These are phyloP conservation scores for Verticillium isaacii DNA, from an alignment of 2,329 filamentous ascomycete species.

Conservation along the genomic window DNA sequence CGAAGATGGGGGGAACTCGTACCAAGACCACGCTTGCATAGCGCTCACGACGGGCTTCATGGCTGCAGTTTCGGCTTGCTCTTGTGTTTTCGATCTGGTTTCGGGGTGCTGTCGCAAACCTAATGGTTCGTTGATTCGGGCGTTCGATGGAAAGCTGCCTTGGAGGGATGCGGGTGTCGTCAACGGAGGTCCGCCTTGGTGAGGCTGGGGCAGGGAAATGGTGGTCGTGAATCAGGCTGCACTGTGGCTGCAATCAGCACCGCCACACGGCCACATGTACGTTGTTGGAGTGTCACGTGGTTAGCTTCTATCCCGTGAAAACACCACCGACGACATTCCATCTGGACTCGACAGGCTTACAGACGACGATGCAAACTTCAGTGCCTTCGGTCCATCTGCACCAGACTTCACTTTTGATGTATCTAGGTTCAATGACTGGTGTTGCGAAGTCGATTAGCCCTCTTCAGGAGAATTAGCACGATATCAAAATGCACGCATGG, in stretches of 20 bases:
- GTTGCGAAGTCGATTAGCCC: too few relatives aligned
- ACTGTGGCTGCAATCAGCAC: not conserved
- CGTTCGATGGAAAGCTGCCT: not conserved
- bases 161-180: not conserved
- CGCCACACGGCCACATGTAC: not conserved
- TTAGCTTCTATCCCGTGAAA: not conserved
- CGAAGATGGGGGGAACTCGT: slow-evolving; percentile 26
- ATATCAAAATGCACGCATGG: not conserved
- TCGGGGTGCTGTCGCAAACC: not conserved
- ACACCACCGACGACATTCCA: too few relatives aligned
- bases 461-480: too few relatives aligned
- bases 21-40: slow-evolving; percentile 95
- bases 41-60: slow-evolving; percentile 96
- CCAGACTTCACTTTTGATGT: too few relatives aligned
- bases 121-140: not conserved
- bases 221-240: not conserved
- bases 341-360: too few relatives aligned
- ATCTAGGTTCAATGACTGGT: too few relatives aligned
- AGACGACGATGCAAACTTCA: too few relatives aligned
- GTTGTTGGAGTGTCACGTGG: not conserved
- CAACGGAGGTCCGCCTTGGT: not conserved
- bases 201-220: not conserved
- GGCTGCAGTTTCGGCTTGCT: slow-evolving; percentile 28
- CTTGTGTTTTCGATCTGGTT: not conserved
- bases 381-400: too few relatives aligned